Evolutionary conservation across 805 yeast genomes (phyloP), one percentile per base, ranked within the genome.

Genomic region (Saturnispora halmiae): DNA sequence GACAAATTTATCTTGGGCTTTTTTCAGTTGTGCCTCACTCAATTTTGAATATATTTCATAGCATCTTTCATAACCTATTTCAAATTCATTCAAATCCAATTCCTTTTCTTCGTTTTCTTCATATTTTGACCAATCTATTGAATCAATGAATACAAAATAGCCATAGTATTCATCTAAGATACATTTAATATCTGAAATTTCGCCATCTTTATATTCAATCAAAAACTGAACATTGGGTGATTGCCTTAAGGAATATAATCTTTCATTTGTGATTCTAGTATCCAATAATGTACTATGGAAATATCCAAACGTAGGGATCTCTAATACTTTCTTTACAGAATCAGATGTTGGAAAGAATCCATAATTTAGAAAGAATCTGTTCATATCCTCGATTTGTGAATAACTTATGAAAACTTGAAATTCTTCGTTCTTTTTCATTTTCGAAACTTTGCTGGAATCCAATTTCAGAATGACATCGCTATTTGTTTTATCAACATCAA

Each of bases 401-500:
- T 73, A 73, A 38, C 66, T 58, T 24, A 73, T 72, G 34, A 64
- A 67, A 1, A 72, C 47, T 46, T 73, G 75, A 22, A 54, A 29
- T 11, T 31, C 34, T 11, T 44, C 29, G 9, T 27, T 33, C 1
- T 27, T 33, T 2, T 27, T 33, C 1, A 25, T 33, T 2, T 15
- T 20, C n/a, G 16, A 14, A 10, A 43, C 4, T 18, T 30, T 42
- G 6, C 45, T 46, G 14, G 40, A 18, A 18, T 59, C 61, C 8
- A 61, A 46, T 10, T 58, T 55, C 34, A 77, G 56, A 0, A 75
- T 24, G 4, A 75, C 58, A 37, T 74, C 79, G 4, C 60, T 51
- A 4, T 59, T 66, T 0, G 35, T 25, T 6, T 66, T 56, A 54
- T 75, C 81, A n/a, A 74, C 63, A 51, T 77, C 90, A 57, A 79